Conservation (phyloP, 352 stramenopile species). For the Globisporangium spinosum region DNA sequence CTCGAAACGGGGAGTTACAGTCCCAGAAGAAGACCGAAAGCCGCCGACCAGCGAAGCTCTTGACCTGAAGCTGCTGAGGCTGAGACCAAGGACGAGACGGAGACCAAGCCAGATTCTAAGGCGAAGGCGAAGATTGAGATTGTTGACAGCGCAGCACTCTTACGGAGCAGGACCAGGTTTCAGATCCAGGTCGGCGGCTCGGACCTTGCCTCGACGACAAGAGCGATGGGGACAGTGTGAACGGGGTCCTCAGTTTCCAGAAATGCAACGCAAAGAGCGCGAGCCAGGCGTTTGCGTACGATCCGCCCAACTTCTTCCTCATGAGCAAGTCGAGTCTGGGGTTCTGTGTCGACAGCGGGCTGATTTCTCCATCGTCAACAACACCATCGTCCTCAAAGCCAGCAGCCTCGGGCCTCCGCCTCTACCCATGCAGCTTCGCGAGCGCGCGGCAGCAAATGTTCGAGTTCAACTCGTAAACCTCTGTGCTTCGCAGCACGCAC, state of each 20-base stretch:
- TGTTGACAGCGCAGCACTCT: neutral
- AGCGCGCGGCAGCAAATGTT: constrained; percentile 9
- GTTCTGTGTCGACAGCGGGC: constrained; percentile 12
- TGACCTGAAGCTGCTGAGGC: neutral
- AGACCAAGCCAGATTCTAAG: neutral
- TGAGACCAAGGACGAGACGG: neutral
- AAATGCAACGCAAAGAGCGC: neutral
- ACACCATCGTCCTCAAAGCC: neutral
- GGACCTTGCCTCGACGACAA: constrained; percentile 5
- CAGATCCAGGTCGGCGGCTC: neutral
- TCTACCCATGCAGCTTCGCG: constrained; percentile 4
- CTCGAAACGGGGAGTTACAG: neutral
- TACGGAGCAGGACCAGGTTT: constrained; percentile 11
- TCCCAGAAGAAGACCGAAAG: neutral
- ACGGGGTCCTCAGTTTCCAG: neutral
- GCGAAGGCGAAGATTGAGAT: neutral
- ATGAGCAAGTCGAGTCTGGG: constrained; percentile 2
- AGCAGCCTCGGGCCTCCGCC: neutral
- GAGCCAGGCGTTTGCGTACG: constrained; percentile 15
- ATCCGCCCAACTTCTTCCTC: constrained; percentile 13
- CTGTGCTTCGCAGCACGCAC: constrained; percentile 3
- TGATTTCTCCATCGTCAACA: neutral
- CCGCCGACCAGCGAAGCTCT: neutral
- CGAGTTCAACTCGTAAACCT: neutral
- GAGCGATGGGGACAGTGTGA: neutral